phyloP scores from a whole-genome alignment of 331 rosid genomes.

The Quercus tomentella region DNA sequence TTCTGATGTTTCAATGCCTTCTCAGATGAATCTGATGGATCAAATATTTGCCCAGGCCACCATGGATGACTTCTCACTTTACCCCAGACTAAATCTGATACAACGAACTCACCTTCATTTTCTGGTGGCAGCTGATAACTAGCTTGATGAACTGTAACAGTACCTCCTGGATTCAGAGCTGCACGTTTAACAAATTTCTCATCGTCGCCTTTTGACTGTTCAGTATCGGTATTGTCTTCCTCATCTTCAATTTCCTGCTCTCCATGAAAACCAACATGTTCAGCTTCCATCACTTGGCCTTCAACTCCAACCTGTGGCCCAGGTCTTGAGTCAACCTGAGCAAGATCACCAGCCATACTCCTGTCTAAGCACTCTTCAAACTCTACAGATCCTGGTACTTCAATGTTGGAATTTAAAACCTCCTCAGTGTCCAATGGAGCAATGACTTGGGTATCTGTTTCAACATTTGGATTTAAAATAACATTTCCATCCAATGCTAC shows the following conservation, averaged over 20 bases:
- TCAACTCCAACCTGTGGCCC: slow-evolving; percentile 23
- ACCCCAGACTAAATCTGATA: slow-evolving; percentile 94
- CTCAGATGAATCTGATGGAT: slow-evolving; percentile 75
- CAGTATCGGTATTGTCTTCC: slow-evolving; percentile 32
- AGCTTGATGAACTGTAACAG: slow-evolving; percentile 31
- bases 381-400: background rate
- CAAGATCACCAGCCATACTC: slow-evolving; percentile 11
- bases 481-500: background rate
- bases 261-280: slow-evolving; percentile 40
- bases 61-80: slow-evolving; percentile 98
- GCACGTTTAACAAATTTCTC: slow-evolving; percentile 24
- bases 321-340: slow-evolving; percentile 26
- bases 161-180: slow-evolving; percentile 26
- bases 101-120: slow-evolving; percentile 58
- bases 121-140: slow-evolving; percentile 54
- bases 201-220: slow-evolving; percentile 23
- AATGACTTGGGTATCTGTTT: slow-evolving; percentile 22
- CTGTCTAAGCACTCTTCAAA: background rate
- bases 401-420: slow-evolving; percentile 24
- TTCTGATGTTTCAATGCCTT: slow-evolving; percentile 81
- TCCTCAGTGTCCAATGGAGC: slow-evolving; percentile 23
- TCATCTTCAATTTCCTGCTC: slow-evolving; percentile 42
- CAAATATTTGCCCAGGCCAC: slow-evolving; percentile 99
- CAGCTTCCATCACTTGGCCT: slow-evolving; percentile 22
- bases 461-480: slow-evolving; percentile 17